phyloP scores from a whole-genome alignment of 1,139 yeast genomes.

The Geotrichum reessii region DNA sequence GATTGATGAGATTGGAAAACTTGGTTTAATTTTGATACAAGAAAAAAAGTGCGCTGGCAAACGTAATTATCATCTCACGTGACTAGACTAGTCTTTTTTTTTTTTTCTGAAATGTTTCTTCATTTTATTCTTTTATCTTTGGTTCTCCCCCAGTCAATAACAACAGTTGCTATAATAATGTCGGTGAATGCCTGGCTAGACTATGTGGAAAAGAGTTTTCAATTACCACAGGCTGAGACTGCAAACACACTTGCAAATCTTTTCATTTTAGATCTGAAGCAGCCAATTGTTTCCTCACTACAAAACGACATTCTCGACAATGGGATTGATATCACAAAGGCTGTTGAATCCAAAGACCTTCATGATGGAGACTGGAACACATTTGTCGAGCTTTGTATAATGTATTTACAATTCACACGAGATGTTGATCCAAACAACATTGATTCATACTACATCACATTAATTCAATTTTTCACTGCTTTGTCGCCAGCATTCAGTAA shows the following conservation, averaged over 20 bases:
- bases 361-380: constrained; percentile 48
- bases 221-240: constrained; percentile 16
- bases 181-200: constrained; percentile 27
- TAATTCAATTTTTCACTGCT: constrained; percentile 48
- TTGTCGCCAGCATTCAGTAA: constrained; percentile 57
- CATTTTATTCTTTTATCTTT: too few species aligned
- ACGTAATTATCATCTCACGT: neutral
- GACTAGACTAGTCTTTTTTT: neutral
- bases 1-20: neutral
- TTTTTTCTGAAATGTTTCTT: neutral
- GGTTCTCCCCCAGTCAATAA: neutral
- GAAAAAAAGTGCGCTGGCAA: neutral
- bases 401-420: constrained; percentile 49
- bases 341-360: constrained; percentile 39
- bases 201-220: constrained; percentile 20
- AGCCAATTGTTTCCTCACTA: constrained; percentile 32
- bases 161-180: constrained; percentile 19
- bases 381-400: constrained; percentile 46
- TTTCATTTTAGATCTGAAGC: constrained; percentile 28
- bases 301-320: constrained; percentile 33
- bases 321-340: constrained; percentile 24
- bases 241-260: constrained; percentile 23
- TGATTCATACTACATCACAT: constrained; percentile 53
- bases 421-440: constrained; percentile 58
- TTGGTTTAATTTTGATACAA: neutral